A percentile compares a stretch with the other conserved stretches of the same genome.
Conservation (phyloP, 2,329 filamentous ascomycete species). For the Mollisiaceae sp. region DNA sequence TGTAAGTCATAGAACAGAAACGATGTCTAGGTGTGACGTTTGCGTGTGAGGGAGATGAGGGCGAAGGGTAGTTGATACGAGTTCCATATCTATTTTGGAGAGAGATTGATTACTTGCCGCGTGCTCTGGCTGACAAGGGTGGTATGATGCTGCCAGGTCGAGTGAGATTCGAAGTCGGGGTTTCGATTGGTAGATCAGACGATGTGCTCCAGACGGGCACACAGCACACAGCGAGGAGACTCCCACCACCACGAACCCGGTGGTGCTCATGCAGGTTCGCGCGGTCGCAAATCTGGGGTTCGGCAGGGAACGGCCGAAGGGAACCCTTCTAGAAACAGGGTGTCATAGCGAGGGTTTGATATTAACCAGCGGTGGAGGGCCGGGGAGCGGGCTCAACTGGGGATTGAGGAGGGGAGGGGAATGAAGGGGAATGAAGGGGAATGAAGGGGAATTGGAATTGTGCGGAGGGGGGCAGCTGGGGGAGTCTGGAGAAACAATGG, state of each 20-base stretch:
- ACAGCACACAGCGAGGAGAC: constrained; percentile 19
- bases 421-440: neutral
- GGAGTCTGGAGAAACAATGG: constrained; percentile 10
- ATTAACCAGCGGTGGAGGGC: constrained; percentile 25
- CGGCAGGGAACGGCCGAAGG: constrained; percentile 37
- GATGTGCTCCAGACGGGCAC: constrained; percentile 32
- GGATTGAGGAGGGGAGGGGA: neutral
- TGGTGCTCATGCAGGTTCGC: constrained; percentile 39
- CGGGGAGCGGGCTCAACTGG: neutral
- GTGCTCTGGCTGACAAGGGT: constrained; percentile 29
- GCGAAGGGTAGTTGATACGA: constrained; percentile 27
- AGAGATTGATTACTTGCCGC: constrained; percentile 35
- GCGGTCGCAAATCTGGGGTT: constrained; percentile 38
- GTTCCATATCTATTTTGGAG: constrained; percentile 33
- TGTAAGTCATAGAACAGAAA: constrained; percentile 20
- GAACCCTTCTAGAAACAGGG: constrained; percentile 30
- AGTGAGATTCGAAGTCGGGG: constrained; percentile 17
- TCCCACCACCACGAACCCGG: constrained; percentile 26
- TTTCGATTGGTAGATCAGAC: constrained; percentile 37
- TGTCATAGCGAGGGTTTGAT: constrained; percentile 19
- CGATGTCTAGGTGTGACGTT: constrained; percentile 24
- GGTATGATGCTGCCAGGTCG: constrained; percentile 22
- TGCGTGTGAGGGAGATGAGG: constrained; percentile 25
- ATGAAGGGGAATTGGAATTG: neutral
- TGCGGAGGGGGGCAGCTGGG: neutral